Evolutionary conservation across 768 basidiomycete genomes (phyloP), one percentile per base, ranked within the genome.

Genomic region (Roridomyces roridus): DNA sequence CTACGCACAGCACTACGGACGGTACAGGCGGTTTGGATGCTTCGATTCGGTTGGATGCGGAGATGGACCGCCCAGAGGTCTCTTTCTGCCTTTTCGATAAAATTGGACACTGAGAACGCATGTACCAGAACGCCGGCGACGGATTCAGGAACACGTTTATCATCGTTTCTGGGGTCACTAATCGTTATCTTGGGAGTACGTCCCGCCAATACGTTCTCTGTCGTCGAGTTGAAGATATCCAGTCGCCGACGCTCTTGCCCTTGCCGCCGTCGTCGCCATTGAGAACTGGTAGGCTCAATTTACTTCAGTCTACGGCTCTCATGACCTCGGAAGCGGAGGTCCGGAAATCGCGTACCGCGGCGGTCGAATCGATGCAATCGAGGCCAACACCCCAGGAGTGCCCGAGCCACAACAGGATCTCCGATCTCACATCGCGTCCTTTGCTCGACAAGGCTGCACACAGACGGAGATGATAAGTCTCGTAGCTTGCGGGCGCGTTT

Each of bases 11-110:
- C 49, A 48, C 51, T 2, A 46, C 23, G 18, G 48, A 59, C 15
- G 69, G 67, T 18, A 60, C 59, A 5, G 67, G 68, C 6, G 68
- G 68, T 23, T 56, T 68, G 24, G 69, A 70, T 45, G 67, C 62
- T 3, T 68, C 67, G 3, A 61, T 70, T 21, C 48, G 57, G 5
- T 68, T 61, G 50, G 66, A 7, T 17, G 39, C 8, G 66, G 44
- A 57, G 35, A 15, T 34, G 47, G 11, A 36, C 47, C 20, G 18
- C 36, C 21, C 39, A 57, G 18, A 57, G 43, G 18, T 18, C 7
- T 26, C 9, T 7, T 11, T 51, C 35, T 36, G 40, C 5, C 31
- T 40, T 39, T 51, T 51, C 29, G n/a, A n/a, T n/a, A n/a, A n/a
- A n/a, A n/a, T n/a, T n/a, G n/a, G n/a, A n/a, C n/a, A n/a, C n/a